Base-by-base conservation (phyloP, 495 filamentous ascomycete genomes). In the Podospora pseudopauciseta region DNA sequence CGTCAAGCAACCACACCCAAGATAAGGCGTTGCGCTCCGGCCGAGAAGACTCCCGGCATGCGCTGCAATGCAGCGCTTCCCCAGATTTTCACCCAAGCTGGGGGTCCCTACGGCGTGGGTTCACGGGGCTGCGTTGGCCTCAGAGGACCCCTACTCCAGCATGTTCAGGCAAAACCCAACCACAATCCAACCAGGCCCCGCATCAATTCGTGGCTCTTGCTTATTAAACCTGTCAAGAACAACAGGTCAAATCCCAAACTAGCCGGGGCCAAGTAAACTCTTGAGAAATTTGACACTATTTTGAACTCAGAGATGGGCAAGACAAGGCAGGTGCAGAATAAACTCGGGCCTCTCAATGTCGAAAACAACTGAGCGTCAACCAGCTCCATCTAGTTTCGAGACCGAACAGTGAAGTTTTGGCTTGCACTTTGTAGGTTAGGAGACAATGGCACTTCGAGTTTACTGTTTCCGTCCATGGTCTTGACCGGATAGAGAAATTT, bases 391-490 rank as follows among this genome's bases (percentile, higher is more conserved):
- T 32, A 7, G 30, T 1, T 2, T 16, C 0, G 2, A 49, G 39
- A 49, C 39, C 15, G 39, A 49, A 11, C 5, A 18, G 39, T 16
- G 39, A 49, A 49, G 39, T 1, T 49, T 13, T 20, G 56, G 56
- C 16, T 32, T 26, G 59, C 16, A 26, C 7, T 61, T 61, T 30
- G 30, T 26, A 61, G 59, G 3, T 9, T 2, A 16, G 13, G 26
- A 30, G 59, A 5, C 26, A 28, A 61, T 18, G 11, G 30, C 26
- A 30, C 26, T n/a, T 32, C 7, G 18, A 11, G 61, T 34, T 44
- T 16, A 0, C 61, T 63, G 61, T 63, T 63, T 63, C 61, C 61
- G 61, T 63, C 61, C 19, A 63, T 32, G 19, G 59, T 61, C 7
- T 13, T 18, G 26, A 11, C 39, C 39, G 39, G 23, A 61, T 18